Conservation (phyloP, 306 rosid species). For the Morella rubra region DNA sequence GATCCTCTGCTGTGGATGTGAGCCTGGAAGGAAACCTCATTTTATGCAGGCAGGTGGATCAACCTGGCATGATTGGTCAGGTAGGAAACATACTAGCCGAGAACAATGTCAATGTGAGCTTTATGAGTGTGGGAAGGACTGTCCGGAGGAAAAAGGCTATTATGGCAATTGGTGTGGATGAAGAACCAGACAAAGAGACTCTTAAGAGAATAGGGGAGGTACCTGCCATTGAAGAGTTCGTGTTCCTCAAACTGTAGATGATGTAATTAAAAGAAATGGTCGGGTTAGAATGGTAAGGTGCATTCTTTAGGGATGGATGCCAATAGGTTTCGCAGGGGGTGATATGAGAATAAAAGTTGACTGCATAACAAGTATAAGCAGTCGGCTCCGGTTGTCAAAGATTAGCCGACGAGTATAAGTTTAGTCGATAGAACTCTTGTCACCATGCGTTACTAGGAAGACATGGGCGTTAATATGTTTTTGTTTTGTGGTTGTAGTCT, state of each 20-base stretch:
- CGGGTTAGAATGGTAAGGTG: background rate
- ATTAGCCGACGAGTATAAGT: background rate
- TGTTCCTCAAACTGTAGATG: slow-evolving; percentile 64
- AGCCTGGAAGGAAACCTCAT: slow-evolving; percentile 86
- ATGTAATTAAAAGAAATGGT: background rate
- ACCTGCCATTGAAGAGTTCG: slow-evolving; percentile 80
- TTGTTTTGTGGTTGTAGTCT: background rate
- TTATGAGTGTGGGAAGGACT: slow-evolving; percentile 93
- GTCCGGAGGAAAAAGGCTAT: slow-evolving; percentile 56
- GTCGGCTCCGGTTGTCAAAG: background rate
- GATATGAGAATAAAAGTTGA: background rate
- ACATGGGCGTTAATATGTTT: background rate
- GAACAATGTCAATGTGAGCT: slow-evolving; percentile 76
- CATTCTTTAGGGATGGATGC: background rate
- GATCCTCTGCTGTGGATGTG: slow-evolving; percentile 71
- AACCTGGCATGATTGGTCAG: slow-evolving; percentile 87
- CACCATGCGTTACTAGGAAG: background rate
- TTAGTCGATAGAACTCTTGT: background rate
- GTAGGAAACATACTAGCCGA: slow-evolving; percentile 76
- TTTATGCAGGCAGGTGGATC: slow-evolving; percentile 77
- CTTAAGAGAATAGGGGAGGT: slow-evolving; percentile 67
- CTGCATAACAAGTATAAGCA: background rate
- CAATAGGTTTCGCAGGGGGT: background rate
- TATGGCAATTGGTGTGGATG: slow-evolving; percentile 95
- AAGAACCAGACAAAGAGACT: slow-evolving; percentile 60